phyloP scores from a whole-genome alignment of 495 filamentous ascomycete genomes.

The Hypoxylon fuscum region DNA sequence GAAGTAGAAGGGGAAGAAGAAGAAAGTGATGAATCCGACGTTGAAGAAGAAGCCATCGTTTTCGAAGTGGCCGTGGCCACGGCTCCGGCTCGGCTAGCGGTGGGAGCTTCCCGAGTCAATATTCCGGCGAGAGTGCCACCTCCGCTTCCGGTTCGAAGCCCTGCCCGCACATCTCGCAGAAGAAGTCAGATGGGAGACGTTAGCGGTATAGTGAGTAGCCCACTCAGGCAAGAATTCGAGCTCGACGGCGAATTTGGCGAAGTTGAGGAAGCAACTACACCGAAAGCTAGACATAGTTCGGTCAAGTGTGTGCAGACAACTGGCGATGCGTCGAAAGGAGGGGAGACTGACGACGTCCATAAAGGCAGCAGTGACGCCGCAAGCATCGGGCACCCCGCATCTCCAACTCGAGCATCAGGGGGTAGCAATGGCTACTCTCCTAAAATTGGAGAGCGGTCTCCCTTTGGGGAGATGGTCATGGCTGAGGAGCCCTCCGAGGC shows the following conservation, averaged over 20 bases:
- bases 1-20: conserved; percentile 57
- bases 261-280: conserved; percentile 27
- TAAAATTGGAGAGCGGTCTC: conserved; percentile 15
- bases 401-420: conserved; percentile 19
- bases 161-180: conserved; percentile 56
- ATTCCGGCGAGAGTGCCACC: conserved; percentile 77
- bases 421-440: not conserved
- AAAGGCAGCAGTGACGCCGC: conserved; percentile 1
- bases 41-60: conserved; percentile 61
- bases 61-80: conserved; percentile 59
- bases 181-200: conserved; percentile 47
- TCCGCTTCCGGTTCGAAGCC: conserved; percentile 69
- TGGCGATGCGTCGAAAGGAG: conserved; percentile 2
- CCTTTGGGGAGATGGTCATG: conserved; percentile 10
- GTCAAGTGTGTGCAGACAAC: conserved; percentile 1
- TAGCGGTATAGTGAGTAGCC: conserved; percentile 38
- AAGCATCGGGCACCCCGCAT: conserved; percentile 1
- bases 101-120: conserved; percentile 67
- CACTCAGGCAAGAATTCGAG: conserved; percentile 43
- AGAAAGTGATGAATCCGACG: conserved; percentile 54
- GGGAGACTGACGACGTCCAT: not conserved
- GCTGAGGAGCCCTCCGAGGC: conserved; percentile 1
- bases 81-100: conserved; percentile 57
- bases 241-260: conserved; percentile 31
- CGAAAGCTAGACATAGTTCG: conserved; percentile 23